Evolutionary conservation across 805 yeast genomes (phyloP), one percentile per base, ranked within the genome.

Genomic region (Candida endomychidarum): DNA sequence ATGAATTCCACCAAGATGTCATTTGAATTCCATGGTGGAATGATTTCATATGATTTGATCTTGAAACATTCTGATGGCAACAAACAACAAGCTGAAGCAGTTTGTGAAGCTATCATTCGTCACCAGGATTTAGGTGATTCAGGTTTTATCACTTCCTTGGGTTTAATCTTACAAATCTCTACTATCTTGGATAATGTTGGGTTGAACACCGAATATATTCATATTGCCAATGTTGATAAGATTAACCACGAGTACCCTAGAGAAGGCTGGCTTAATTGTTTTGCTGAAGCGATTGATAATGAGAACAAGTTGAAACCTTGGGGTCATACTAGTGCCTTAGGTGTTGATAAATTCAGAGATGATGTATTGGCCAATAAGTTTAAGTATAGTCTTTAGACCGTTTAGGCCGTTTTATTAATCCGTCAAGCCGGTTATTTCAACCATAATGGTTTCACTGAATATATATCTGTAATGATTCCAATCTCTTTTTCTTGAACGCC

Each of bases 141-240:
- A 2, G 67, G 67, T 6, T 57, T 43, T 38, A 61, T 61, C 44
- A 61, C 67, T 9, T 49, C 61, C 6, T 48, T 61, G 38, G 67
- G 67, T 1, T 47, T 61, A 23, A 54, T 61, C 26, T 43, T 61
- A 30, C 67, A 61, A 46, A 51, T 61, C 16, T 51, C 62, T 10
- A 61, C 67, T 12, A 57, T 61, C 19, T 47, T 61, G 38, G 67
- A 61, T 49, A 61, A 61, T 31, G 64, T 61, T 14, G 66, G 66
- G 4, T 39, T 50, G 26, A 45, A 61, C 41, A 46, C 49, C 8
- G 47, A 60, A 23, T 56, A 52, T 36, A 56, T 61, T 31, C 64
- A 61, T 40, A 42, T 34, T 10, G 55, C 53, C 27, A 61, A 65
- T 2, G 46, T 61, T 28, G 57, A 56, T 43, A 51, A 45, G 3